Base-by-base conservation (phyloP, 169 alveolate genomes). In the Blepharisma undulans region DNA sequence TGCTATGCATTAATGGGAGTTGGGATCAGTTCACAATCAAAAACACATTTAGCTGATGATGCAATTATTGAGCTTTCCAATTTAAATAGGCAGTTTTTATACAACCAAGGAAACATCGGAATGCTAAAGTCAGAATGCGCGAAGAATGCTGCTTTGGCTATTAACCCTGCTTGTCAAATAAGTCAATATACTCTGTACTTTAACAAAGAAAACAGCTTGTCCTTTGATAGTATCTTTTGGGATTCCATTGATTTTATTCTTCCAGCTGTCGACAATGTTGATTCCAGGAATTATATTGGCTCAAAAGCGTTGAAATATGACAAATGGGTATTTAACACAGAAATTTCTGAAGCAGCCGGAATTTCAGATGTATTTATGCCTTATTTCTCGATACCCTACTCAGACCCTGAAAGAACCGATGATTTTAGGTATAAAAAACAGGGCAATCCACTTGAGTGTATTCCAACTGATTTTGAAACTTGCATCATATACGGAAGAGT, bases 401-500 rank as follows among this genome's bases (percentile, higher is more conserved):
- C 99, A 74, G 99, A 99, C 91, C 97, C 99, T 59, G 98, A 98
- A 93, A 99, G 98, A 84, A 99, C 99, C 6, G 99, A 99, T 18
- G 99, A 98, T n/a, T n/a, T n/a, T n/a, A n/a, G n/a, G n/a, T n/a
- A n/a, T n/a, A 94, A 99, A 97, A 91, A 96, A 98, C 16, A 98
- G 98, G 84, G 99, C 99, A 5, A 96, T 99, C 92, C 99, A 0
- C 92, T 97, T 82, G 96, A 98, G 92, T 99, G 99, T 93, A 99
- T 99, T 98, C 99, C 99, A 8, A 97, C 98, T 92, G 98, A 98
- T 91, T 99, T 99, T 80, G 99, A 99, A 82, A 99, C 99, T 95
- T 98, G 99, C 33, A 98, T 99, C 66, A 99, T 99, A 94, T 99
- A 99, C 99, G 99, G 99, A 0, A 95, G 99, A 91, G 99, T 98